Evolutionary conservation across 306 rosid species (phyloP), one percentile per base, ranked within the genome.

Genomic region (Echinosophora koreensis): DNA sequence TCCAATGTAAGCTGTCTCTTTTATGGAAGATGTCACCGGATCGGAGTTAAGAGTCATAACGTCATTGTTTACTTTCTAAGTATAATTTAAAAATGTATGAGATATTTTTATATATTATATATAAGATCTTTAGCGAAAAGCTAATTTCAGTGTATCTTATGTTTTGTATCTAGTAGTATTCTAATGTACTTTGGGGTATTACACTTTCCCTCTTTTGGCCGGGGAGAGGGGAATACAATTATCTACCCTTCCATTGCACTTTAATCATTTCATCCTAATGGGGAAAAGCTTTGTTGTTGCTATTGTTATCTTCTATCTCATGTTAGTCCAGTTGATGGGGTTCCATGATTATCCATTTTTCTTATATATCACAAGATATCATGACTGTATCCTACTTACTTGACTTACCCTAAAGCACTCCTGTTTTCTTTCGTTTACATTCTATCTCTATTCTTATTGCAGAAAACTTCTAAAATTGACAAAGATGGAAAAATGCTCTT

Each of bases 401-500:
- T 22, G 62, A 74, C 75, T 34, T 73, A 51, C 69, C 58, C 27
- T 68, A 37, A 52, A 50, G 73, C 32, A 49, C 60, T 51, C 62
- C 14, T 50, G 16, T 52, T 51, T 41, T 44, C 66, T 81, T 39
- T 17, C 14, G 30, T 44, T 71, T 56, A 38, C 10, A 42, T 69
- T 69, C 17, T 67, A 14, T 78, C 73, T 55, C 62, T 56, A 79
- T 46, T 46, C 39, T 47, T 75, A 62, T 66, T 80, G 76, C 91
- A 95, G 97, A 81, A 81, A 80, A 62, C 80, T 66, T 80, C 42
- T 78, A 76, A 84, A 73, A 51, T 60, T 61, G 87, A 76, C 83
- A 82, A 71, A 75, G 87, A 83, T 76, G 81, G 85, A 39, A 8
- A 80, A 49, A 62, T 39, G 80, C 79, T 69, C 66, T 70, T 80